Evolutionary conservation across 1,284 basidiomycete genomes (phyloP).

Genomic region (Pholiota adiposa): DNA sequence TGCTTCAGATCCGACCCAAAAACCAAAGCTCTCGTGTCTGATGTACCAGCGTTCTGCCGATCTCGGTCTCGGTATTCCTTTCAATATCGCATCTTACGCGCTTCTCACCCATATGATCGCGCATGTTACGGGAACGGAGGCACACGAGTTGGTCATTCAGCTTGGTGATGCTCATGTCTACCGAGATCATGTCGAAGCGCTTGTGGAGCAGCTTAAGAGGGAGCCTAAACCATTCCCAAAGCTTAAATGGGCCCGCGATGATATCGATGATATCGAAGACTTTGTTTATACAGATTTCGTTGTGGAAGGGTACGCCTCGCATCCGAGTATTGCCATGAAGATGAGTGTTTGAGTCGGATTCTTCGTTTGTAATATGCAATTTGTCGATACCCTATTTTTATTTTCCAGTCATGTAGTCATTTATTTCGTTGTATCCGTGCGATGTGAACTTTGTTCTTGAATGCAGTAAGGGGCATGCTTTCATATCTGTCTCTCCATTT

Average conservation of each 20-base stretch:
- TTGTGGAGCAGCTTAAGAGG: conserved; percentile 81
- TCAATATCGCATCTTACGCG: conserved; percentile 99
- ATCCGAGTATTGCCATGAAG: conserved; percentile 93
- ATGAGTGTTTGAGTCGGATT: conserved; percentile 80
- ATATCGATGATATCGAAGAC: conserved; percentile 78
- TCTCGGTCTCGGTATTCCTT: conserved; percentile 94
- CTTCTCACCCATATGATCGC: conserved; percentile 98
- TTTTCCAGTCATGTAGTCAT: not conserved
- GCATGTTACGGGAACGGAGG: conserved; percentile 83
- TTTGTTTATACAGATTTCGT: conserved; percentile 85
- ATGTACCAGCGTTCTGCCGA: conserved; percentile 99
- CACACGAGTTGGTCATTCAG: conserved; percentile 90
- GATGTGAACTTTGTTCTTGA: too few relatives aligned
- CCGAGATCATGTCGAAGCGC: conserved; percentile 87
- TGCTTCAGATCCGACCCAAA: conserved; percentile 46
- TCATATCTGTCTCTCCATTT: too few relatives aligned
- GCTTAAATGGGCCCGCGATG: conserved; percentile 69
- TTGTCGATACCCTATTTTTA: not conserved
- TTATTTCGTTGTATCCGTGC: not conserved
- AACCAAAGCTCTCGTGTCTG: conserved; percentile 86
- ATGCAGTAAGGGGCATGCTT: too few relatives aligned
- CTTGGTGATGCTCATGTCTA: conserved; percentile 98
- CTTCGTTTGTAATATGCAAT: not conserved
- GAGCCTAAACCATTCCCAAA: conserved; percentile 87
- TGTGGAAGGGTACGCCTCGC: conserved; percentile 86